Conservation (phyloP, 441 rosid genomes). For the Gossypium gossypioides region DNA sequence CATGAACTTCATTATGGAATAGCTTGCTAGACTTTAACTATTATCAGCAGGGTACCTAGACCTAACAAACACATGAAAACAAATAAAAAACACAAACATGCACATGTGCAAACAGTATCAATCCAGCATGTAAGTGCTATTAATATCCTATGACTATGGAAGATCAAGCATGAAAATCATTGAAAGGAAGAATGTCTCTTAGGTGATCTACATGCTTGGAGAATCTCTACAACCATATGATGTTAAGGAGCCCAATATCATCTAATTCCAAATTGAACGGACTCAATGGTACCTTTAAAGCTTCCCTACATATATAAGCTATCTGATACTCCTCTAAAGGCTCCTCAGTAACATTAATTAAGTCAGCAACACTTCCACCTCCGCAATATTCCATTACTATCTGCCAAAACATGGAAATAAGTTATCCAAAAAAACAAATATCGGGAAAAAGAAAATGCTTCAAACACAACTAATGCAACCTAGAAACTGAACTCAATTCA, state of each 20-base stretch:
- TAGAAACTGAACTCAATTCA: not conserved
- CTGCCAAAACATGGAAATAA: conserved; percentile 48
- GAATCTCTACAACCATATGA: not conserved
- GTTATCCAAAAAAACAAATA: conserved; percentile 11
- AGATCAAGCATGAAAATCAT: not conserved
- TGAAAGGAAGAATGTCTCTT: not conserved
- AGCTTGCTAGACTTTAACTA: not conserved
- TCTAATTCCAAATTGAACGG: conserved; percentile 4
- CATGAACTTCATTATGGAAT: not conserved
- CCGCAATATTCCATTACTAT: conserved; percentile 99
- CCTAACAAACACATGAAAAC: not conserved
- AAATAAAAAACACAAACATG: not conserved
- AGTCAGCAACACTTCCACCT: conserved; percentile 95
- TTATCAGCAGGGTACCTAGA: not conserved
- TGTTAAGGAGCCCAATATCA: not conserved
- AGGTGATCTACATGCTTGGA: not conserved
- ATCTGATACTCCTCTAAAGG: conserved; percentile 93
- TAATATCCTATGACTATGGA: not conserved
- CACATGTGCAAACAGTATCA: not conserved
- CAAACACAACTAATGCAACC: not conserved
- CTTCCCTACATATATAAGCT: conserved; percentile 91
- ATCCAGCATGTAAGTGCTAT: not conserved
- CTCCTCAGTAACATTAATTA: conserved; percentile 82
- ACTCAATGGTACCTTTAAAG: conserved; percentile 53
- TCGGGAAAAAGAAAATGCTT: conserved; percentile 3